phyloP scores from a whole-genome alignment of 2,329 filamentous ascomycete species.

The Paradendryphiella salina region DNA sequence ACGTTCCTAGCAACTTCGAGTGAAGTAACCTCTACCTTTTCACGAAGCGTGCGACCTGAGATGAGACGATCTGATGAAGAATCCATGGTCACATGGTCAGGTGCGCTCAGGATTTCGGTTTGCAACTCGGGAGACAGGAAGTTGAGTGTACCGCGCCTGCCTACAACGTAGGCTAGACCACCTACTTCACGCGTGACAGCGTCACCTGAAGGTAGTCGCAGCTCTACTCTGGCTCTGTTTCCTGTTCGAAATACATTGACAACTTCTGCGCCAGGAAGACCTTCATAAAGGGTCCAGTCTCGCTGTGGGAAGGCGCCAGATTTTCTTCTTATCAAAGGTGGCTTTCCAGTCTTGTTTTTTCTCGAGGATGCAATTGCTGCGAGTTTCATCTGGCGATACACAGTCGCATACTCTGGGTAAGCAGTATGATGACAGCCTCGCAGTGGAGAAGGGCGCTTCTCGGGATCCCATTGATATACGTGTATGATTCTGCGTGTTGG shows the following conservation, averaged over 20 bases:
- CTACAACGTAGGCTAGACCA: slow-evolving; percentile 59
- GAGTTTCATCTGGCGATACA: slow-evolving; percentile 64
- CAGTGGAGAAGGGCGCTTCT: slow-evolving; percentile 59
- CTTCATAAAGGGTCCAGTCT: slow-evolving; percentile 60
- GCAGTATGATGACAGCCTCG: slow-evolving; percentile 63
- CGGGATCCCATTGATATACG: slow-evolving; percentile 63
- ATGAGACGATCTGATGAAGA: slow-evolving; percentile 40
- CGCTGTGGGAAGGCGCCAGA: slow-evolving; percentile 52
- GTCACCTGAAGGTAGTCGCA: slow-evolving; percentile 51
- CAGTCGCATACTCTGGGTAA: slow-evolving; percentile 64
- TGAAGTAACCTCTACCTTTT: slow-evolving; percentile 53
- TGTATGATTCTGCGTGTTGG: slow-evolving; percentile 60
- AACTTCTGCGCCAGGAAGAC: slow-evolving; percentile 58
- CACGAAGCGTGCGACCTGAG: slow-evolving; percentile 58
- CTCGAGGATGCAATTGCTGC: slow-evolving; percentile 43
- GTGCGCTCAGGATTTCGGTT: slow-evolving; percentile 51
- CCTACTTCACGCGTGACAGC: slow-evolving; percentile 53
- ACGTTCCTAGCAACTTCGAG: slow-evolving; percentile 58
- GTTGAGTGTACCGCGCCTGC: slow-evolving; percentile 58
- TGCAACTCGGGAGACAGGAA: slow-evolving; percentile 56
- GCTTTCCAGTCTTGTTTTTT: slow-evolving; percentile 23
- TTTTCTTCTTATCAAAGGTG: slow-evolving; percentile 38
- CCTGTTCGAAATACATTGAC: slow-evolving; percentile 40
- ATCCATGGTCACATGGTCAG: slow-evolving; percentile 4
- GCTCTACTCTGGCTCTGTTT: slow-evolving; percentile 43